Evolutionary conservation across 1,284 basidiomycete genomes (phyloP).

Genomic region (Schizophyllum commune): DNA sequence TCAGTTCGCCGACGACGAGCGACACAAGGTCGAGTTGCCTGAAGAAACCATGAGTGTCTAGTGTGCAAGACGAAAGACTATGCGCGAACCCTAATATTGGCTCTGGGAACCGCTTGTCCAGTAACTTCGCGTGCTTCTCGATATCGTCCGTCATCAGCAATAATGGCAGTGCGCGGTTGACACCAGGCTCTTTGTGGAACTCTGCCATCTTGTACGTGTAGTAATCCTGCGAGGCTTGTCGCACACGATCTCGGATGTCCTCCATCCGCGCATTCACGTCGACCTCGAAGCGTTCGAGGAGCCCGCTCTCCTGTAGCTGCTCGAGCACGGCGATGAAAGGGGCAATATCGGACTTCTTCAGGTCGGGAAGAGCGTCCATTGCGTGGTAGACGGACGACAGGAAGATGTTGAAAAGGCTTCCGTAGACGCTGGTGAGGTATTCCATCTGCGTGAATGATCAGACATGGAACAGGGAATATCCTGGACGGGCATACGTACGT

Average conservation of each 20-base stretch:
- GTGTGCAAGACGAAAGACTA: not conserved
- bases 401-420: conserved; percentile 80
- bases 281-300: conserved; percentile 60
- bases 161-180: conserved; percentile 74
- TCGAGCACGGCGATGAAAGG: conserved; percentile 63
- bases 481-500: conserved; percentile 43
- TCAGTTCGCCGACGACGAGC: conserved; percentile 63
- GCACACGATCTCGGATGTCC: conserved; percentile 68
- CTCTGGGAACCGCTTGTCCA: conserved; percentile 82
- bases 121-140: conserved; percentile 75
- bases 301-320: conserved; percentile 61
- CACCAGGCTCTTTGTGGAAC: conserved; percentile 57
- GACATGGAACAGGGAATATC: conserved; percentile 1
- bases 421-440: conserved; percentile 58
- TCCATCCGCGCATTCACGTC: conserved; percentile 55
- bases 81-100: conserved; percentile 68
- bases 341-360: conserved; percentile 63
- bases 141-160: conserved; percentile 83
- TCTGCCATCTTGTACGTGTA: conserved; percentile 69
- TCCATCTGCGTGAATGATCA: conserved; percentile 37
- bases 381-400: conserved; percentile 80
- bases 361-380: conserved; percentile 65
- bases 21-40: conserved; percentile 79
- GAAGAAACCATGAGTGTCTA: not conserved
- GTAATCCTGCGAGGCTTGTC: conserved; percentile 58